phyloP scores from a whole-genome alignment of 1,284 basidiomycete genomes.

The Hemileccinum hortonii region DNA sequence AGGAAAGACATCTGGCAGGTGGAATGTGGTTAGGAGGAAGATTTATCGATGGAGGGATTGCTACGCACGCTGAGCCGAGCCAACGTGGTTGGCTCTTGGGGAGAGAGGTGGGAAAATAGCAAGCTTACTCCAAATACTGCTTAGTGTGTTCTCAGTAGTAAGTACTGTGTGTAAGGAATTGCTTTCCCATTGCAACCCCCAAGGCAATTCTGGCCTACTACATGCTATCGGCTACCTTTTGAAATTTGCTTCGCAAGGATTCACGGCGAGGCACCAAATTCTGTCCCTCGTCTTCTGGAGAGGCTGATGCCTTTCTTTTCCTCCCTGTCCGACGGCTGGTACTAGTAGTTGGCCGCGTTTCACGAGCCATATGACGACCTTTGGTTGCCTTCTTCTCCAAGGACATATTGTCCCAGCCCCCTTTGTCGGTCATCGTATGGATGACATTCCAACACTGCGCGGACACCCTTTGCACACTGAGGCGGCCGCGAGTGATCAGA shows the following conservation, averaged over 20 bases:
- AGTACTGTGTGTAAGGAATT: no score
- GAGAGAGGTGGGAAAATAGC: constrained; percentile 36
- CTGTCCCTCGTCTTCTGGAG: constrained; percentile 6
- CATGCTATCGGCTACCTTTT: no score
- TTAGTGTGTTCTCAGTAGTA: neutral
- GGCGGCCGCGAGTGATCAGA: constrained; percentile 77
- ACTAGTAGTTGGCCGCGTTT: constrained; percentile 48
- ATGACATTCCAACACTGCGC: constrained; percentile 72
- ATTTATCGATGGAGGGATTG: constrained; percentile 12
- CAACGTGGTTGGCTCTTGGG: constrained; percentile 21
- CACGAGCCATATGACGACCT: constrained; percentile 46
- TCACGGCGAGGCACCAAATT: constrained; percentile 15
- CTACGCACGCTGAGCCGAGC: constrained; percentile 26
- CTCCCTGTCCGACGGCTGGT: constrained; percentile 54
- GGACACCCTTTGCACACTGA: constrained; percentile 85
- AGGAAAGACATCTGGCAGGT: constrained; percentile 57
- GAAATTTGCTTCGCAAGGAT: constrained; percentile 20
- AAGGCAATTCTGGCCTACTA: no score
- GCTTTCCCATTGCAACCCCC: no score
- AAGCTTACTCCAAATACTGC: neutral
- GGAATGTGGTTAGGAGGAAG: constrained; percentile 8
- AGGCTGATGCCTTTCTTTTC: constrained; percentile 26
- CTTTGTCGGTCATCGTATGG: constrained; percentile 63
- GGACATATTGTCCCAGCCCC: constrained; percentile 62
- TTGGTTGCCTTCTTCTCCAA: constrained; percentile 65